phyloP scores from a whole-genome alignment of 1,284 basidiomycete species.

The Trichosporon ovoides region DNA sequence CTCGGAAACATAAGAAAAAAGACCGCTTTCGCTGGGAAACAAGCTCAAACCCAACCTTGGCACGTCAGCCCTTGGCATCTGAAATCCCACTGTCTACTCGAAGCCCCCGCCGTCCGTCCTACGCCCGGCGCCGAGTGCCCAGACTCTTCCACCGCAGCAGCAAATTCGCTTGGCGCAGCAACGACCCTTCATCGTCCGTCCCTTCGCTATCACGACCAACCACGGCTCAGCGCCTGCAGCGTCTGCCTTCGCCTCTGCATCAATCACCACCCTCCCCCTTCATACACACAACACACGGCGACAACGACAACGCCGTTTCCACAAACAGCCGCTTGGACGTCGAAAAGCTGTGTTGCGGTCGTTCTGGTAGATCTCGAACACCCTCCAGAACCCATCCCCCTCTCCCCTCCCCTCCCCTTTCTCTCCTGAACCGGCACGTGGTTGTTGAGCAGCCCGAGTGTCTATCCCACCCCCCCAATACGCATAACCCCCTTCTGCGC shows the following conservation, averaged over 20 bases:
- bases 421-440: neutral
- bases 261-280: neutral
- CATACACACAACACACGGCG: neutral
- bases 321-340: neutral
- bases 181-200: neutral
- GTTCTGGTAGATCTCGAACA: neutral
- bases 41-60: constrained; percentile 2
- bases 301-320: neutral
- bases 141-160: constrained; percentile 6
- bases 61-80: neutral
- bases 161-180: constrained; percentile 4
- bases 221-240: constrained; percentile 1
- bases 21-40: neutral
- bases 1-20: neutral
- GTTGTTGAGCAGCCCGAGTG: constrained; percentile 1
- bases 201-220: constrained; percentile 5
- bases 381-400: neutral
- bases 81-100: neutral
- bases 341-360: neutral
- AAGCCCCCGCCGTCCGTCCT: neutral
- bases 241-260: neutral
- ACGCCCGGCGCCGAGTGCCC: neutral
- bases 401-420: neutral
- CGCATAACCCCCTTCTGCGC: neutral
- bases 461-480: neutral